phyloP scores from a whole-genome alignment of 495 filamentous ascomycete genomes.

The Parachaetomium inaequale region DNA sequence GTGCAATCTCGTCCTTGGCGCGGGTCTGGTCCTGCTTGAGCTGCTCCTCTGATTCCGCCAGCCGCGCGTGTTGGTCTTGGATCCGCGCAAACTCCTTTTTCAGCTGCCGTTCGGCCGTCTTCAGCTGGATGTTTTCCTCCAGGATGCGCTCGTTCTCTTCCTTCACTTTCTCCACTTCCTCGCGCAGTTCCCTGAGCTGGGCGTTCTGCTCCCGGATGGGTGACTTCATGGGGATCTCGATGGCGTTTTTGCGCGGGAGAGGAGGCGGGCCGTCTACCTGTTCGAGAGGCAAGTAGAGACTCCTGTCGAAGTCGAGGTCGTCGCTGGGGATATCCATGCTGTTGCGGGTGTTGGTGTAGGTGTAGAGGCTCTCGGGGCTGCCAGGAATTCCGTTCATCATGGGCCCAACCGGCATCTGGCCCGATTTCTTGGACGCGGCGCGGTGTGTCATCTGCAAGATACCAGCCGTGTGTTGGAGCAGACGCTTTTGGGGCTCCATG shows the following conservation, averaged over 20 bases:
- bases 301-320: conserved; percentile 67
- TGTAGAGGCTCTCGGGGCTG: conserved; percentile 65
- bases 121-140: conserved; percentile 38
- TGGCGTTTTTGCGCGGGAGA: conserved; percentile 33
- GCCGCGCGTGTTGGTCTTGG: conserved; percentile 24
- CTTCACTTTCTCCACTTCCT: conserved; percentile 38
- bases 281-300: conserved; percentile 70
- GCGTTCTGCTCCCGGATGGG: conserved; percentile 43
- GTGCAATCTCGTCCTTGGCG: conserved; percentile 5
- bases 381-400: conserved; percentile 54
- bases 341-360: conserved; percentile 52
- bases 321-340: conserved; percentile 46
- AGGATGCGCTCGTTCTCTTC: conserved; percentile 40
- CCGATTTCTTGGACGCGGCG: conserved; percentile 40
- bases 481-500: conserved; percentile 63
- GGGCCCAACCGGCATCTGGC: conserved; percentile 25
- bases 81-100: conserved; percentile 8
- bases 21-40: conserved; percentile 30
- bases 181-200: conserved; percentile 36
- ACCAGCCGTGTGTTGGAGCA: conserved; percentile 89
- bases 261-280: conserved; percentile 52
- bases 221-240: conserved; percentile 47
- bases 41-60: conserved; percentile 31
- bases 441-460: conserved; percentile 86
- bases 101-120: conserved; percentile 19